Percentiles rank a stretch among this genome's conserved stretches.
These are phyloP conservation scores for Raphanus sativus DNA, from an alignment of 345 rosid genomes.

Conservation along the genomic window DNA sequence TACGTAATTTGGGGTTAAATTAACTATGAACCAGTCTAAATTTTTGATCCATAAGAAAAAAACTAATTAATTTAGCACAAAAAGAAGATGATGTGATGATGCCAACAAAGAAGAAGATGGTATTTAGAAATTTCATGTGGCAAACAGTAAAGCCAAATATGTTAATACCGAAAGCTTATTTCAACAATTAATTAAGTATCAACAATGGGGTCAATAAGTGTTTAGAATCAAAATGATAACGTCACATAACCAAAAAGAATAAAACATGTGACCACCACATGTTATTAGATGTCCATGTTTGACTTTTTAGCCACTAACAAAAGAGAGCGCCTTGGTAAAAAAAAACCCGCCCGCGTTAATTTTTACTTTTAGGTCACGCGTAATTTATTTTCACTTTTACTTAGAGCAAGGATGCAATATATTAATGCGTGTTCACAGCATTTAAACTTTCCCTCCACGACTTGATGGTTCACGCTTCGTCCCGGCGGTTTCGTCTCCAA, in stretches of 20 bases:
- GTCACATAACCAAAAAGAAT: background rate
- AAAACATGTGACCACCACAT: background rate
- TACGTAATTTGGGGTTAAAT: background rate
- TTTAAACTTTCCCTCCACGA: background rate
- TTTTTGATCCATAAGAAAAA: background rate
- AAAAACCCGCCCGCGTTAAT: background rate
- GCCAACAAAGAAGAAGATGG: too few relatives aligned
- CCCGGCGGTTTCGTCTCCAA: slow-evolving; percentile 35
- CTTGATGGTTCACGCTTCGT: slow-evolving; percentile 29
- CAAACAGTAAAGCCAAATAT: background rate
- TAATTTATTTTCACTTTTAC: background rate
- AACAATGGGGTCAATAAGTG: slow-evolving; percentile 10
- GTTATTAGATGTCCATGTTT: background rate
- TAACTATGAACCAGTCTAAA: background rate
- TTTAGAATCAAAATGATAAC: slow-evolving; percentile 7
- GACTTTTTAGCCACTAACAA: background rate
- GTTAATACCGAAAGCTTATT: background rate
- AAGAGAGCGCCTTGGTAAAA: background rate
- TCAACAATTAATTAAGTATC: background rate
- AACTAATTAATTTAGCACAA: background rate
- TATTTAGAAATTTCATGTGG: background rate
- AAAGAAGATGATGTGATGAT: background rate
- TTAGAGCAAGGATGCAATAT: too few relatives aligned
- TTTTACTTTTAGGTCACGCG: too few relatives aligned
- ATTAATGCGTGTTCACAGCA: too few relatives aligned